Conservation (phyloP, 1,139 yeast genomes). For the Geotrichum bryndzae region DNA sequence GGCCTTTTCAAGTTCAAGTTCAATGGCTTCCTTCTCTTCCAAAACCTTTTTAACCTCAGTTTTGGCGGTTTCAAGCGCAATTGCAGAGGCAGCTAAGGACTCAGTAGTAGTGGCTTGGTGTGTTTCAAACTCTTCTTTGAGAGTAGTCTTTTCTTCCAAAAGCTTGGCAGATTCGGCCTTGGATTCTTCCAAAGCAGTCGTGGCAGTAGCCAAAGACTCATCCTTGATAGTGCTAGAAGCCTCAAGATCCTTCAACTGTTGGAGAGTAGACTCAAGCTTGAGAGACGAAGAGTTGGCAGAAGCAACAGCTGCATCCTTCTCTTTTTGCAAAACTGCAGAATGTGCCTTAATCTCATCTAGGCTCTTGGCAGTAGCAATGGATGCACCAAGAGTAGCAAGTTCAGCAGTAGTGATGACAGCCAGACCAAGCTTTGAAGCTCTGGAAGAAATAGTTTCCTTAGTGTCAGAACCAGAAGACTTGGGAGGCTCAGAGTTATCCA, state of each 20-base stretch:
- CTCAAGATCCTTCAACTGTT: neutral
- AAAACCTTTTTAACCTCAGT: neutral
- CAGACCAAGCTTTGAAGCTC: conserved; percentile 32
- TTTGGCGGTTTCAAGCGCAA: neutral
- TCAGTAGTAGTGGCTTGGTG: conserved; percentile 2
- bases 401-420: conserved; percentile 26
- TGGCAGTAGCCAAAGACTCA: neutral
- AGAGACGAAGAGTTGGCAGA: neutral
- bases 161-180: neutral
- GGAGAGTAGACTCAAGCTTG: neutral
- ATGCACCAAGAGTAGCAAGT: conserved; percentile 30
- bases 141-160: conserved; percentile 13
- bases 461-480: neutral
- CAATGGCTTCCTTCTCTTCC: conserved; percentile 17
- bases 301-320: neutral
- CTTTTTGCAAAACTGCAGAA: neutral
- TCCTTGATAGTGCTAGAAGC: neutral
- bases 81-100: conserved; percentile 6
- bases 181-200: neutral
- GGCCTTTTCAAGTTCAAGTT: conserved; percentile 3
- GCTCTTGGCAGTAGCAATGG: neutral
- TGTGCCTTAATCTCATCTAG: neutral
- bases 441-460: conserved; percentile 16
- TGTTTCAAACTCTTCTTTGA: conserved; percentile 2
- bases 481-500: neutral